phyloP scores from a whole-genome alignment of 495 filamentous ascomycete species.

The Lasiosphaeria hispida region DNA sequence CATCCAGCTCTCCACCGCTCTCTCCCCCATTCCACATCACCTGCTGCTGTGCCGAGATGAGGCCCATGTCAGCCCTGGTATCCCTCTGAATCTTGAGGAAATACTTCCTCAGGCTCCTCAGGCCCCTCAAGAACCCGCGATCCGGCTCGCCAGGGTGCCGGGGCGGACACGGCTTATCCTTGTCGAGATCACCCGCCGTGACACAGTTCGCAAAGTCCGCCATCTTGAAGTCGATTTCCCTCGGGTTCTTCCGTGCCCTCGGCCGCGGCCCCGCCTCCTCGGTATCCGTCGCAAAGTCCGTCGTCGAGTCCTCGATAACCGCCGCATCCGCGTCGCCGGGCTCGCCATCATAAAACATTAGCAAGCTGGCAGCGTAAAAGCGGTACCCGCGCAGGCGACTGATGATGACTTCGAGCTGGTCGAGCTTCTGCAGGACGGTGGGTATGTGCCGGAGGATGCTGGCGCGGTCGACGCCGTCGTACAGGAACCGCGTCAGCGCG shows the following conservation, averaged over 20 bases:
- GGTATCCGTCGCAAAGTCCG: conserved; percentile 49
- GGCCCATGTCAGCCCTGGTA: conserved; percentile 55
- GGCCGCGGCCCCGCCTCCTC: conserved; percentile 34
- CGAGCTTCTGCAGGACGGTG: conserved; percentile 77
- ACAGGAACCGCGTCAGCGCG: conserved; percentile 84
- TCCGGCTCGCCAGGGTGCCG: conserved; percentile 77
- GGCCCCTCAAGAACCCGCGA: conserved; percentile 81
- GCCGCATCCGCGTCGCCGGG: conserved; percentile 49
- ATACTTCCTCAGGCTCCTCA: conserved; percentile 76
- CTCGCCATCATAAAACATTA: conserved; percentile 91
- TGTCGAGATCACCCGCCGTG: conserved; percentile 71
- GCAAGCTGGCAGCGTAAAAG: conserved; percentile 90
- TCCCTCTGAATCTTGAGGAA: conserved; percentile 87
- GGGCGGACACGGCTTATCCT: conserved; percentile 74
- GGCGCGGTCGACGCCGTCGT: conserved; percentile 77
- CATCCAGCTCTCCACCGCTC: conserved; percentile 1
- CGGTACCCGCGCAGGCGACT: conserved; percentile 76
- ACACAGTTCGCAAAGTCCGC: conserved; percentile 98
- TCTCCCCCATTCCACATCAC: conserved; percentile 2
- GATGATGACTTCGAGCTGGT: conserved; percentile 78
- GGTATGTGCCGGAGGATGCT: conserved; percentile 84
- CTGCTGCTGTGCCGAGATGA: conserved; percentile 16
- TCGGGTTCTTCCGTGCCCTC: conserved; percentile 37
- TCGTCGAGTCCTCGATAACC: conserved; percentile 45
- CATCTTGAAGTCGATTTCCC: conserved; percentile 86